Percentiles rank a stretch among this genome's conserved stretches.
phyloP scores from a whole-genome alignment of 495 filamentous ascomycete species.

The Tuber calosporum region DNA sequence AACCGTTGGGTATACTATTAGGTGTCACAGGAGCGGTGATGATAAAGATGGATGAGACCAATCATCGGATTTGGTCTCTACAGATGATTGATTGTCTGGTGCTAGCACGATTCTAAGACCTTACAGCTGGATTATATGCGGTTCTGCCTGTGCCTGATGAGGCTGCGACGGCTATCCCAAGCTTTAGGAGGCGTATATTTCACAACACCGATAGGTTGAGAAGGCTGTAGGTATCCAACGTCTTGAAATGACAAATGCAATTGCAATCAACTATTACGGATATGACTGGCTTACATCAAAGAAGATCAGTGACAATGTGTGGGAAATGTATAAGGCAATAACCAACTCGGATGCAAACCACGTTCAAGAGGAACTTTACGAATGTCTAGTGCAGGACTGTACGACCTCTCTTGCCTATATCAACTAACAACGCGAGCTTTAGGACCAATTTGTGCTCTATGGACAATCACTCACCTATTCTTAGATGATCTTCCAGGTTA shows the following conservation, averaged over 20 bases:
- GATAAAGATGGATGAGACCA: no score
- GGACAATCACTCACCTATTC: neutral
- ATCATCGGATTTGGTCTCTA: no score
- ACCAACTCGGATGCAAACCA: neutral
- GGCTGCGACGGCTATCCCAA: no score
- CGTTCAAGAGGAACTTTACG: neutral
- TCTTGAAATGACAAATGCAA: neutral
- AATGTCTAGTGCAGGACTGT: neutral
- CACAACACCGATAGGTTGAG: neutral
- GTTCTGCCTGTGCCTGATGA: no score
- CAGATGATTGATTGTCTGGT: no score
- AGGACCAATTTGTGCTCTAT: neutral
- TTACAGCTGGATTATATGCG: no score
- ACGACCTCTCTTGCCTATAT: no score
- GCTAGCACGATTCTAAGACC: no score
- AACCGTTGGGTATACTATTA: no score
- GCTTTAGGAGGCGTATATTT: neutral
- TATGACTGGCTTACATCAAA: rapidly evolving
- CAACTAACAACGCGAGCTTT: no score
- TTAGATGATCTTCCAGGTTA: neutral
- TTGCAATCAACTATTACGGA: neutral
- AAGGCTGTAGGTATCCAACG: neutral
- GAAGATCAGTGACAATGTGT: neutral
- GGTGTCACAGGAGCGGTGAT: no score
- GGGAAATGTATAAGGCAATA: neutral